Percentiles rank a stretch among this genome's conserved stretches.
These are phyloP conservation scores for Suillus sp. DNA, from an alignment of 768 basidiomycete species.

Conservation along the genomic window DNA sequence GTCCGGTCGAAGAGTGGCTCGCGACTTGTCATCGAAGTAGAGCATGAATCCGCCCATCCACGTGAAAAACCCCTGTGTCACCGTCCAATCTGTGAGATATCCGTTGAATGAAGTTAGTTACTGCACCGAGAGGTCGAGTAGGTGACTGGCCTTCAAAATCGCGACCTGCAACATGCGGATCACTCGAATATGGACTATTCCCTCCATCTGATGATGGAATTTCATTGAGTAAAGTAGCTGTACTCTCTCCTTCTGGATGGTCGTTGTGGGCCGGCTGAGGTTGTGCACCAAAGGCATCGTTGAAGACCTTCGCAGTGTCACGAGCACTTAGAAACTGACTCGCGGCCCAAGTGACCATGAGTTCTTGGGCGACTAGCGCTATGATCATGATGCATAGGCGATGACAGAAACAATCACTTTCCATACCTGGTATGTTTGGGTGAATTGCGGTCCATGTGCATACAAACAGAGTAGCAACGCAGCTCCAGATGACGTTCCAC, in stretches of 20 bases:
- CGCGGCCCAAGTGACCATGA: no score
- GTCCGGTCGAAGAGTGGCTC: conserved; percentile 5
- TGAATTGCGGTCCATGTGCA: no score
- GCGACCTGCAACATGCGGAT: neutral
- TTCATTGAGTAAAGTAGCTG: neutral
- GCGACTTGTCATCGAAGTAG: neutral
- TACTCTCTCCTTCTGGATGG: neutral
- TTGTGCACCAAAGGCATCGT: no score
- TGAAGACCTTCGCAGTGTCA: no score
- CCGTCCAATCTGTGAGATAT: conserved; percentile 5
- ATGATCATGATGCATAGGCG: no score
- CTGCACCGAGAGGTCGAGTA: neutral
- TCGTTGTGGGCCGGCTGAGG: no score
- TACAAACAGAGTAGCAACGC: no score
- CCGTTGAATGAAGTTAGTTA: neutral
- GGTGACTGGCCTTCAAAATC: neutral
- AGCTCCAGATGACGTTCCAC: no score
- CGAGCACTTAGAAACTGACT: no score
- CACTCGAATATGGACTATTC: neutral
- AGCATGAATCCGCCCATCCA: conserved; percentile 27
- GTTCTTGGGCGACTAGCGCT: no score
- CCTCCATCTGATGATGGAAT: neutral
- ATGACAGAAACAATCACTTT: no score
- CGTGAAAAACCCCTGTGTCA: conserved; percentile 21
- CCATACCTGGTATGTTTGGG: no score